These are phyloP conservation scores for Austroboletus eburneus DNA, from an alignment of 768 basidiomycete species.

Conservation along the genomic window DNA sequence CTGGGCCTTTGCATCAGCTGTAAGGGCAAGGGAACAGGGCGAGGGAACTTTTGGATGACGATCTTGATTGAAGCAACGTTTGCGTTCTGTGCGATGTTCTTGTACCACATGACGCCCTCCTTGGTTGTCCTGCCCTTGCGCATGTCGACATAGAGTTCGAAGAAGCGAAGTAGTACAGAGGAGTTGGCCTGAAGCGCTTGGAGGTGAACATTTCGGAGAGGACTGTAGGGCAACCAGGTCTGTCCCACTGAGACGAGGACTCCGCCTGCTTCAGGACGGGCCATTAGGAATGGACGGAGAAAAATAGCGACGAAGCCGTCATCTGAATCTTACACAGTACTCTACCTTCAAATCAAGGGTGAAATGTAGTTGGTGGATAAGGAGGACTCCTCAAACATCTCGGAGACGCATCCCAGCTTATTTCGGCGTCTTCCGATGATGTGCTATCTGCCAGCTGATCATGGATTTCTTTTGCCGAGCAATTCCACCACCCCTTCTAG, in stretches of 20 bases:
- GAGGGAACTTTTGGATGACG: slow-evolving; percentile 85
- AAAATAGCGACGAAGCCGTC: background rate
- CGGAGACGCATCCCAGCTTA: no score
- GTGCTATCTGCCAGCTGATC: no score
- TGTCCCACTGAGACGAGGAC: slow-evolving; percentile 92
- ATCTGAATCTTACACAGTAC: slow-evolving; percentile 50
- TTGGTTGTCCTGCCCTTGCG: slow-evolving; percentile 91
- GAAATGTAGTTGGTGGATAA: no score
- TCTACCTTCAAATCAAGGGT: slow-evolving; percentile 89
- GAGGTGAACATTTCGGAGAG: slow-evolving; percentile 88
- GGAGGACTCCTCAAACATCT: no score
- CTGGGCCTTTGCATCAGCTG: slow-evolving; percentile 76
- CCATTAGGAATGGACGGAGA: no score
- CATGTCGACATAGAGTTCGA: slow-evolving; percentile 95
- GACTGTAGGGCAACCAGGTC: slow-evolving; percentile 87
- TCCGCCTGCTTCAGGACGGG: no score
- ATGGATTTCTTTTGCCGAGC: no score
- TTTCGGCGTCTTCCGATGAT: no score
- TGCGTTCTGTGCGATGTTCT: slow-evolving; percentile 94
- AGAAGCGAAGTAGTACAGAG: slow-evolving; percentile 92
- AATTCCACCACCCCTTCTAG: no score
- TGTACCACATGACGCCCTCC: slow-evolving; percentile 95
- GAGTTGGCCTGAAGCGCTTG: slow-evolving; percentile 89
- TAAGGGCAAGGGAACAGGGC: no score
- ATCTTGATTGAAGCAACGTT: slow-evolving; percentile 88